A percentile compares a stretch with the other conserved stretches of the same genome.
Evolutionary conservation across 148 eudicot species (phyloP).

Genomic region (Polygonum aviculare): DNA sequence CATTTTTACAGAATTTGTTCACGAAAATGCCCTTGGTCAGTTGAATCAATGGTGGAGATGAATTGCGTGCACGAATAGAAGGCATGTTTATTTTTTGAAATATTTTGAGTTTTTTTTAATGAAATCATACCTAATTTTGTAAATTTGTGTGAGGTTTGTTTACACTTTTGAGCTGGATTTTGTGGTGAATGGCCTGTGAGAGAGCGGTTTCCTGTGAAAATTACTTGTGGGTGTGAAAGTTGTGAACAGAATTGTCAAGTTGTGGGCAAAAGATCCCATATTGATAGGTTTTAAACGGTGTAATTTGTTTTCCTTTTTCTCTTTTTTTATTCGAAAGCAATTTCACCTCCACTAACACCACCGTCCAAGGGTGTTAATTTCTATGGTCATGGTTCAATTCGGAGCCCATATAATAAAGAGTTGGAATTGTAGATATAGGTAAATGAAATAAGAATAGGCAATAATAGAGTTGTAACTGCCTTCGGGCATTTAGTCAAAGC

Average conservation of each 20-base stretch:
- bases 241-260: not conserved
- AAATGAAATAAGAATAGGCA: too few species aligned
- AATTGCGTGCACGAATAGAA: not conserved
- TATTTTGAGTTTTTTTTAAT: not conserved
- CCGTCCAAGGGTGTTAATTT: not conserved
- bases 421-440: too few species aligned
- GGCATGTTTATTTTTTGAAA: not conserved
- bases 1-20: not conserved
- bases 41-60: not conserved
- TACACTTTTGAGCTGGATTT: constrained; percentile 9
- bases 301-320: not conserved
- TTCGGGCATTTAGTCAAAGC: too few species aligned
- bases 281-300: not conserved
- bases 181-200: not conserved
- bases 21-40: not conserved
- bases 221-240: constrained; percentile 7
- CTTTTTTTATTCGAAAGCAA: not conserved
- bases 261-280: not conserved
- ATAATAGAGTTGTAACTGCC: too few species aligned
- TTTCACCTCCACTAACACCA: not conserved
- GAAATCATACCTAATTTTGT: constrained; percentile 1
- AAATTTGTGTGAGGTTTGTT: constrained; percentile 1
- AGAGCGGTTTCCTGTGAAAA: not conserved
- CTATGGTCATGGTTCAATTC: not conserved
- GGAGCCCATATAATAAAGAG: not conserved